Evolutionary conservation across 2,329 filamentous ascomycete genomes (phyloP), one percentile per base, ranked within the genome.

Genomic region (Ascochyta pisi): DNA sequence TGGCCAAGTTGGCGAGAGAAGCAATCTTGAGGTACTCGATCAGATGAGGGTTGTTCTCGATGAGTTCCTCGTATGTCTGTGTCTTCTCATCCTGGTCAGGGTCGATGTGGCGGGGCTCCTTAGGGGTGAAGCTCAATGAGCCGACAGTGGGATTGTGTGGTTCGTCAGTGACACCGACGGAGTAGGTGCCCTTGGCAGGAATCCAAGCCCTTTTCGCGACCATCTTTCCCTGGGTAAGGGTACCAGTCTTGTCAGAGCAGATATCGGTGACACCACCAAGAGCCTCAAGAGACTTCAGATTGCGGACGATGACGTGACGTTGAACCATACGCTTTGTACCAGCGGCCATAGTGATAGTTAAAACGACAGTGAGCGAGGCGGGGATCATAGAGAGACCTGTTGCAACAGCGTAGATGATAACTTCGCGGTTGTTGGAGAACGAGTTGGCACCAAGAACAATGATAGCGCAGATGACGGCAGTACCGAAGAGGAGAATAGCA

Each of bases 1-100:
- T 79, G 3, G 82, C 82, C 29, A 84, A 73, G 63, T 84, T 84
- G 42, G 81, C 81, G 35, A 78, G 65, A 9, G 75, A 74, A 23
- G 54, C 68, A 38, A 73, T 62, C 27, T 74, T 69, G 23, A 74
- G 64, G 45, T 68, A 76, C n/a, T 68, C 67, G 3, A 74, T 43
- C 1, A 76, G 60, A 47, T 72, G 65, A 5, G 62, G 58, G 45
- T 70, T 69, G 42, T 69, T 53, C 22, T 69, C 61, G 7, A 69
- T 35, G 10, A 72, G 60, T 34, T 74, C 70, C 10, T 69, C 59
- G 26, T 58, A 59, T 0, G 58, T 45, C 13, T 62, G 40, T 6
- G 63, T 49, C 50, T 67, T 66, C 53, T 70, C 66, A 3, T 70
- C 65, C 46, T 50, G 43, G 29, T 73, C 65, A n/a, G 67, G 66